These are phyloP conservation scores for Fistulifera pelliculosa DNA, from an alignment of 108 stramenopile species.

Conservation along the genomic window DNA sequence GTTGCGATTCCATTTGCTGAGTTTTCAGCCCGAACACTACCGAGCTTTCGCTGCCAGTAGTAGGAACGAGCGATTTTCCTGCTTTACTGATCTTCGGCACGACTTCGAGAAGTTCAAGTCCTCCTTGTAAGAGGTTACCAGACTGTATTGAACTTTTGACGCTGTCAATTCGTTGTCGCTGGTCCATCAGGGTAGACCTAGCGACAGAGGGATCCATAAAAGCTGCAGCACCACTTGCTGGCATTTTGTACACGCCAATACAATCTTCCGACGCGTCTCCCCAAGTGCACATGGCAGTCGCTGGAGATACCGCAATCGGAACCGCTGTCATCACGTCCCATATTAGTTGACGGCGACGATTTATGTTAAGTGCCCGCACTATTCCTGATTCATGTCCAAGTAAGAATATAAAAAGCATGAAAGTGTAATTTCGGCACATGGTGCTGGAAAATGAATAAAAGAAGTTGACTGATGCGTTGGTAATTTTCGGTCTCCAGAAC, in stretches of 20 bases:
- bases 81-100: constrained; percentile 21
- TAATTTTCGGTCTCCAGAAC: no score
- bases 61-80: neutral
- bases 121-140: constrained; percentile 48
- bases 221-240: constrained; percentile 38
- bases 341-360: no score
- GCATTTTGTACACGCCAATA: constrained; percentile 80
- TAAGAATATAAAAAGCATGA: no score
- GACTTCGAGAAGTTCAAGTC: constrained; percentile 50
- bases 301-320: neutral
- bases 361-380: no score
- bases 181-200: no score
- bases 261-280: constrained; percentile 59
- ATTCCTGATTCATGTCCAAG: no score
- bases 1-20: constrained; percentile 31
- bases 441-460: no score
- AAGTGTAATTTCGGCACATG: no score
- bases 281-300: constrained; percentile 49
- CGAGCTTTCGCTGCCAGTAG: neutral
- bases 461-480: no score
- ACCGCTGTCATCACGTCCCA: no score
- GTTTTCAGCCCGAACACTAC: constrained; percentile 26
- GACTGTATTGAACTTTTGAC: constrained; percentile 1
- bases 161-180: no score
- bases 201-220: no score